These are phyloP conservation scores for Larix kaempferi DNA, from an alignment of 75 land plant genomes.

Conservation along the genomic window DNA sequence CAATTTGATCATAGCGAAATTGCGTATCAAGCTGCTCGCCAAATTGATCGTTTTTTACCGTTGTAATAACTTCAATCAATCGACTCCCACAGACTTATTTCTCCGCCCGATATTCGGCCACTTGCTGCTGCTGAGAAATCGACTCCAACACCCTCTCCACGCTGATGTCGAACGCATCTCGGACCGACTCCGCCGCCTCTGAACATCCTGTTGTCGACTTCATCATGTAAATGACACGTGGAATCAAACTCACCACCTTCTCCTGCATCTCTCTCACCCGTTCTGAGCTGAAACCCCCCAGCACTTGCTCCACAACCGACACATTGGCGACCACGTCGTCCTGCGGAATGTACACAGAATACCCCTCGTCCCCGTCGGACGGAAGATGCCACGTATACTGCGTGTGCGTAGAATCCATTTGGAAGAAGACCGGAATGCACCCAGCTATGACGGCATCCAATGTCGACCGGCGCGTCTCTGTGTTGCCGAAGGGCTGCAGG, in stretches of 20 bases:
- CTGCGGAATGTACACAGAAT: not conserved
- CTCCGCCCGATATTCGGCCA: too few relatives aligned
- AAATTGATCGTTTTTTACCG: too few relatives aligned
- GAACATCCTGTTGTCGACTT: too few relatives aligned
- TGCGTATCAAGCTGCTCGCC: too few relatives aligned
- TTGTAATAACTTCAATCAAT: too few relatives aligned
- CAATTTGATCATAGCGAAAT: too few relatives aligned
- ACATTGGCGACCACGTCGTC: not conserved
- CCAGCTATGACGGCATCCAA: slow-evolving; percentile 10
- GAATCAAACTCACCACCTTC: not conserved
- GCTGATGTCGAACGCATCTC: too few relatives aligned
- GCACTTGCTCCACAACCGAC: not conserved
- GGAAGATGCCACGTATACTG: slow-evolving; percentile 29
- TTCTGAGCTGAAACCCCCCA: not conserved
- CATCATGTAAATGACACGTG: not conserved
- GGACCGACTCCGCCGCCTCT: too few relatives aligned
- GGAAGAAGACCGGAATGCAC: slow-evolving; percentile 11
- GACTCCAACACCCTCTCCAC: too few relatives aligned
- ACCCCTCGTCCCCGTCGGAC: not conserved
- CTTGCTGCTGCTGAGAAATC: too few relatives aligned
- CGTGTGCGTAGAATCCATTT: not conserved
- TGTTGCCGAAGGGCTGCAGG: slow-evolving; percentile 5
- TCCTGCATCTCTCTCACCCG: not conserved
- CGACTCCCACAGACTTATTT: too few relatives aligned
- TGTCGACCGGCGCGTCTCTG: slow-evolving; percentile 9